These are phyloP conservation scores for Malania oleifera DNA, from an alignment of 164 flowering plant species.

Conservation along the genomic window DNA sequence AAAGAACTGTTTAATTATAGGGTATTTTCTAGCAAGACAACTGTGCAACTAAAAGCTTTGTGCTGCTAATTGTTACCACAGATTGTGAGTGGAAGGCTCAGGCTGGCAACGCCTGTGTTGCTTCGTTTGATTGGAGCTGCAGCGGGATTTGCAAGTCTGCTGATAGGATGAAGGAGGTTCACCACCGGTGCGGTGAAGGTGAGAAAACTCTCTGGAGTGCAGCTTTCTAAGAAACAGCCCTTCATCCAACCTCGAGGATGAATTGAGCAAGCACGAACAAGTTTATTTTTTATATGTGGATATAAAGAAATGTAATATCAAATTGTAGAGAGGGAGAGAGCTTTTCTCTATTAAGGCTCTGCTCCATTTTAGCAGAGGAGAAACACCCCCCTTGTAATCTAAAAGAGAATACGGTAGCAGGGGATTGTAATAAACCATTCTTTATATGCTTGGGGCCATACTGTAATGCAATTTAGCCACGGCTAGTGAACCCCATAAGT, in stretches of 20 bases:
- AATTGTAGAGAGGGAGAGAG: constrained; percentile 24
- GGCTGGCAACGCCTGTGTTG: constrained; percentile 89
- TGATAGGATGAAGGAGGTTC: constrained; percentile 90
- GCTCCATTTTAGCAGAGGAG: constrained; percentile 46
- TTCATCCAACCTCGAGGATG: constrained; percentile 36
- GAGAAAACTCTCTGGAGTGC: constrained; percentile 73
- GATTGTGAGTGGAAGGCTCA: constrained; percentile 99
- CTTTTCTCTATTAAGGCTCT: constrained; percentile 24
- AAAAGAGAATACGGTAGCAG: constrained; percentile 20
- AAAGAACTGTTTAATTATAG: background rate
- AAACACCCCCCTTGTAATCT: constrained; percentile 25
- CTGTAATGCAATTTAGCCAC: constrained; percentile 26
- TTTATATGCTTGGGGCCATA: constrained; percentile 41
- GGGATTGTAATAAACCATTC: constrained; percentile 29
- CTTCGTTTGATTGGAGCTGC: constrained; percentile 95
- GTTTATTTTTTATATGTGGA: constrained; percentile 14
- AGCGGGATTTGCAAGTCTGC: constrained; percentile 89
- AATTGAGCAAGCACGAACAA: constrained; percentile 8
- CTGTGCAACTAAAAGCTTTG: constrained; percentile 8
- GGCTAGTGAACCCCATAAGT: constrained; percentile 32
- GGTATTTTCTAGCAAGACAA: background rate
- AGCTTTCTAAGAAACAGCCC: constrained; percentile 28
- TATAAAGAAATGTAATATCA: constrained; percentile 20
- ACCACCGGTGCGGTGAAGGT: constrained; percentile 86
- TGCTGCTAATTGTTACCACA: constrained; percentile 27